A percentile compares a stretch with the other conserved stretches of the same genome.
These are phyloP conservation scores for Trichosanthes cucumerina DNA, from an alignment of 306 rosid species.

Conservation along the genomic window DNA sequence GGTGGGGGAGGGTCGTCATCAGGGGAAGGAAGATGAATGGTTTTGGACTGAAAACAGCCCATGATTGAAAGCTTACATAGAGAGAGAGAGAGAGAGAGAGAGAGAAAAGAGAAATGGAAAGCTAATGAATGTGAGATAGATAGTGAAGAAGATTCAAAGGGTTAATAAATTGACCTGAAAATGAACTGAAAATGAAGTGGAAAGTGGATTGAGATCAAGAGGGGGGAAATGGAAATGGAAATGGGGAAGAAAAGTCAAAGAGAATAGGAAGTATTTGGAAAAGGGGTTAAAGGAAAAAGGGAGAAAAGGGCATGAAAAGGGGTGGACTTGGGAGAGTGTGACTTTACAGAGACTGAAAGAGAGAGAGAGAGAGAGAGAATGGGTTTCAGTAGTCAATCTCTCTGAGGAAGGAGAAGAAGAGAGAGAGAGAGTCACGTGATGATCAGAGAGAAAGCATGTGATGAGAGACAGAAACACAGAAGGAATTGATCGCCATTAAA, in stretches of 20 bases:
- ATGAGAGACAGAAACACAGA: neutral
- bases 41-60: constrained; percentile 48
- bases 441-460: constrained; percentile 3
- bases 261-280: neutral
- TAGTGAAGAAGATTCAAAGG: neutral
- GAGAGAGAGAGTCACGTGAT: constrained; percentile 8
- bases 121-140: neutral
- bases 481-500: neutral
- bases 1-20: constrained; percentile 23
- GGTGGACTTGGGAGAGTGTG: constrained; percentile 14
- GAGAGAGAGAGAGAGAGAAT: neutral
- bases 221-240: neutral
- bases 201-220: neutral
- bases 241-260: neutral
- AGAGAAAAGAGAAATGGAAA: neutral
- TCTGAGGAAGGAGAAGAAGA: no score
- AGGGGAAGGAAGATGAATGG: constrained; percentile 23
- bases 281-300: neutral
- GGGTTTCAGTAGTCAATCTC: neutral
- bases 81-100: neutral
- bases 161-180: neutral
- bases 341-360: neutral
- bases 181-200: neutral
- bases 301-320: neutral
- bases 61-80: constrained; percentile 17